These are phyloP conservation scores for Halophytophthora polymorphica DNA, from an alignment of 352 stramenopile genomes.

Conservation along the genomic window DNA sequence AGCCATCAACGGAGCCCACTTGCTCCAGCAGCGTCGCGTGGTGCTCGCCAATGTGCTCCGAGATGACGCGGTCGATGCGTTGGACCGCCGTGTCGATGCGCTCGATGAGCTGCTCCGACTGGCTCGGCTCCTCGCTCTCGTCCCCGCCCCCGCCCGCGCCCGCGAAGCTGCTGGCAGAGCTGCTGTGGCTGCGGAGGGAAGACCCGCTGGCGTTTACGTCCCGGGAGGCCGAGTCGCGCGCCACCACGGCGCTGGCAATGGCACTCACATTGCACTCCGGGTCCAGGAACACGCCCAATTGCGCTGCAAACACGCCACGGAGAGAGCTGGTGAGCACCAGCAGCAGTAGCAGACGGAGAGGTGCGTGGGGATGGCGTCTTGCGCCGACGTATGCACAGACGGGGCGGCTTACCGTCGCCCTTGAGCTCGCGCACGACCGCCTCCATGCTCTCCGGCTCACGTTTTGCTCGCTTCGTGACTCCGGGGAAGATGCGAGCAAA, in stretches of 20 bases:
- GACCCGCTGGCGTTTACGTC: constrained; percentile 15
- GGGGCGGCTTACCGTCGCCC: constrained; percentile 49
- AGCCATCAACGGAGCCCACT: constrained; percentile 74
- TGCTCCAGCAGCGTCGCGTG: constrained; percentile 66
- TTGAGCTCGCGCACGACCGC: constrained; percentile 65
- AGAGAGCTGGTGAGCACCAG: neutral
- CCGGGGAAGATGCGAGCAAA: too few species aligned
- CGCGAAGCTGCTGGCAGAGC: constrained; percentile 14
- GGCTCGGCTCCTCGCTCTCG: constrained; percentile 26
- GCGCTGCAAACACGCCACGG: constrained; percentile 29
- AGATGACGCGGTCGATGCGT: constrained; percentile 76
- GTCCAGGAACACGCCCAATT: constrained; percentile 71
- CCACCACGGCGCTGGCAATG: constrained; percentile 76
- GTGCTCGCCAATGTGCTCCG: constrained; percentile 73
- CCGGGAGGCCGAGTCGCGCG: constrained; percentile 47
- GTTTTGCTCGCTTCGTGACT: too few species aligned
- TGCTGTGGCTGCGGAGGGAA: constrained; percentile 12
- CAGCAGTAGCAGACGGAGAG: constrained; percentile 1
- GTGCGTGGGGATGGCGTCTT: neutral
- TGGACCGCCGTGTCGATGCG: constrained; percentile 59
- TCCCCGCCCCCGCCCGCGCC: constrained; percentile 2
- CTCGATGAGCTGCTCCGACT: constrained; percentile 78
- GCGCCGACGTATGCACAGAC: neutral
- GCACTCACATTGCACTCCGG: constrained; percentile 72
- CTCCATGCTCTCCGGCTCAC: constrained; percentile 41